These are phyloP conservation scores for Diaporthe ilicicola DNA, from an alignment of 2,329 filamentous ascomycete genomes.

Conservation along the genomic window DNA sequence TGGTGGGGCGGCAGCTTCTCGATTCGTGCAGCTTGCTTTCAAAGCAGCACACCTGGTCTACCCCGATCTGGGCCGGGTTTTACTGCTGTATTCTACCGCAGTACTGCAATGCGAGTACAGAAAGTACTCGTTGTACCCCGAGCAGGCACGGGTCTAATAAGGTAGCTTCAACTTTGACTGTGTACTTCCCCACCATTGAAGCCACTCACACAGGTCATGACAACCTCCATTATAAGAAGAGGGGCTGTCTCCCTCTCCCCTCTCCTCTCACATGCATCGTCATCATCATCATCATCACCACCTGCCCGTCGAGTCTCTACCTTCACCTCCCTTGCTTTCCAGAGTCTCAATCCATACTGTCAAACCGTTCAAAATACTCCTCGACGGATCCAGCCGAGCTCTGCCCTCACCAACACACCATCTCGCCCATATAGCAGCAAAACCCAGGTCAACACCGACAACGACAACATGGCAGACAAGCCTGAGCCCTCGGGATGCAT, in stretches of 20 bases:
- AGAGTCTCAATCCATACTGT: background rate
- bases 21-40: background rate
- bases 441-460: background rate
- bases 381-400: background rate
- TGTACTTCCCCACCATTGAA: background rate
- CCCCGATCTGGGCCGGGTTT: too few species aligned
- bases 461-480: constrained; percentile 38
- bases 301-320: background rate
- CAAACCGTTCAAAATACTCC: background rate
- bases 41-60: constrained; percentile 1
- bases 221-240: background rate
- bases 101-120: too few species aligned
- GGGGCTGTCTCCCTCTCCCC: background rate
- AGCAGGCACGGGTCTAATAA: background rate
- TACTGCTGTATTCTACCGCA: too few species aligned
- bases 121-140: background rate
- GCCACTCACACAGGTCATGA: background rate
- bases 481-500: constrained; percentile 63
- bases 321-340: background rate
- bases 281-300: too few species aligned
- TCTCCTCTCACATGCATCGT: background rate
- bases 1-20: background rate
- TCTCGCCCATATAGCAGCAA: constrained; percentile 9
- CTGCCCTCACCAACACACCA: background rate
- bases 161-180: background rate